Evolutionary conservation across 2,329 filamentous ascomycete species (phyloP).

Genomic region (Reticulascus tulasneorum): DNA sequence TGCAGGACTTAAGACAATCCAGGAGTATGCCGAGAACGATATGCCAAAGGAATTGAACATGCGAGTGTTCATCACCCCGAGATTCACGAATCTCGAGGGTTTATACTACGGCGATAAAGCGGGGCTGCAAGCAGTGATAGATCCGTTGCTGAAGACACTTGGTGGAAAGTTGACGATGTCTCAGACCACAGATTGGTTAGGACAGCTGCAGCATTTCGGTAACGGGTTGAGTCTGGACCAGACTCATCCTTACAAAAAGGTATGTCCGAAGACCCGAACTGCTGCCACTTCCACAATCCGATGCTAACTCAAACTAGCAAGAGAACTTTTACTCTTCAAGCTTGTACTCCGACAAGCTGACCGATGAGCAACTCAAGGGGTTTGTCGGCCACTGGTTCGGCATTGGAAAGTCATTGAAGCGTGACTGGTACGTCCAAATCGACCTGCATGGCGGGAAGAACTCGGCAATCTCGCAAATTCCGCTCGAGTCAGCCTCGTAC

Average conservation of each 20-base stretch:
- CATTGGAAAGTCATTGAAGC: conserved; percentile 15
- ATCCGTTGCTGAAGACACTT: conserved; percentile 16
- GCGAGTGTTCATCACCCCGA: conserved; percentile 17
- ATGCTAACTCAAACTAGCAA: conserved; percentile 14
- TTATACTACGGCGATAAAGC: conserved; percentile 21
- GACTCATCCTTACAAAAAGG: conserved; percentile 19
- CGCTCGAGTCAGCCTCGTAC: conserved; percentile 26
- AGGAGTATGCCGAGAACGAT: conserved; percentile 16
- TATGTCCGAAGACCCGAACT: neutral
- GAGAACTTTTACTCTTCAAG: conserved; percentile 24
- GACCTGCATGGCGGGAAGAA: conserved; percentile 30
- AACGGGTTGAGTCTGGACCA: conserved; percentile 24
- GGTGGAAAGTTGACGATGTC: conserved; percentile 26
- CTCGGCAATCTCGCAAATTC: conserved; percentile 27
- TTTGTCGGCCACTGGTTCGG: conserved; percentile 23
- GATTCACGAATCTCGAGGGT: conserved; percentile 21
- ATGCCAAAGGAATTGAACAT: conserved; percentile 22
- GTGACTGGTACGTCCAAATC: conserved; percentile 30
- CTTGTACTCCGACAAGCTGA: conserved; percentile 22
- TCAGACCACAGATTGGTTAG: conserved; percentile 24
- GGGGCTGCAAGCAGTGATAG: conserved; percentile 12
- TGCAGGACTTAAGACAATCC: conserved; percentile 13
- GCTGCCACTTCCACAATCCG: neutral
- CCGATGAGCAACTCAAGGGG: conserved; percentile 15
- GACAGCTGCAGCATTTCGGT: conserved; percentile 27